A percentile compares a stretch with the other conserved stretches of the same genome.
These are phyloP conservation scores for Pseudogymnoascus sp. DNA, from an alignment of 2,329 filamentous ascomycete species.

Conservation along the genomic window DNA sequence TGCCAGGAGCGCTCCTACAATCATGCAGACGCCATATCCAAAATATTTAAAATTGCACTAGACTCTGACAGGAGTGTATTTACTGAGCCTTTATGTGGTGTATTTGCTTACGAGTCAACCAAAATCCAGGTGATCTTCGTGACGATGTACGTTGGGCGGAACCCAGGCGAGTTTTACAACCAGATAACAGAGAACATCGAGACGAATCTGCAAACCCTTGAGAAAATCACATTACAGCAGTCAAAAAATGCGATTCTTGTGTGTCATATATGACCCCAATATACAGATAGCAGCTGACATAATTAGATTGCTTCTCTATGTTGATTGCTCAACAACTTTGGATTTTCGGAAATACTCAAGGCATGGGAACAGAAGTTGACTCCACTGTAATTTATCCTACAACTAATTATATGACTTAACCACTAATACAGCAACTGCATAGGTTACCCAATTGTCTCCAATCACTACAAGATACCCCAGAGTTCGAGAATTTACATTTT, in stretches of 20 bases:
- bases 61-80: conserved; percentile 12
- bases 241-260: not conserved
- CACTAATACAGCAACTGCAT: not conserved
- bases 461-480: not conserved
- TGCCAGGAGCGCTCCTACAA: conserved; percentile 20
- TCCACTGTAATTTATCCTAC: not conserved
- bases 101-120: conserved; percentile 21
- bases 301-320: not conserved
- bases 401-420: not conserved
- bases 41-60: conserved; percentile 16
- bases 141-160: conserved; percentile 18
- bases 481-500: not conserved
- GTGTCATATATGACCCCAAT: not conserved
- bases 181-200: conserved; percentile 19
- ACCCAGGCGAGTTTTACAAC: conserved; percentile 15
- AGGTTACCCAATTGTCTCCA: not conserved
- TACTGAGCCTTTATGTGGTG: conserved; percentile 21
- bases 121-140: conserved; percentile 25
- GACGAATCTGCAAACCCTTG: conserved; percentile 15
- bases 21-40: conserved; percentile 21
- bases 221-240: conserved; percentile 6
- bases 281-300: conserved; percentile 1
- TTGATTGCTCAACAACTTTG: not conserved
- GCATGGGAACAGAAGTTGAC: not conserved
- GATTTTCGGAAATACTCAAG: not conserved